Evolutionary conservation across 768 basidiomycete species (phyloP), one percentile per base, ranked within the genome.

Genomic region (Crucibulum laeve): DNA sequence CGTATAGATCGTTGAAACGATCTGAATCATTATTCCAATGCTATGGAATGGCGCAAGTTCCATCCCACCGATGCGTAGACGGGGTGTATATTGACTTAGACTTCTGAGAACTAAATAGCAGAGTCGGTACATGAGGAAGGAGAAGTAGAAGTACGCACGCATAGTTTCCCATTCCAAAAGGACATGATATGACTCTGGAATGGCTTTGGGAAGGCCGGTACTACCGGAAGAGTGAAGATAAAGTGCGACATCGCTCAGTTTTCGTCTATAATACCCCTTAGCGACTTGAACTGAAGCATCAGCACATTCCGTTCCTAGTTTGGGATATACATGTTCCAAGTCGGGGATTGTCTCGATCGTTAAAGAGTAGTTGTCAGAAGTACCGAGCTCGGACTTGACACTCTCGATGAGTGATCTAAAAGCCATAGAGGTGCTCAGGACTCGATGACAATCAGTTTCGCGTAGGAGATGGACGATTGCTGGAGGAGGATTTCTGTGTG

Each of bases 151-250:
- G 34, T 25, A 48, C 63, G 39, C 38, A 69, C 66, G 50, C 7
- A 48, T 40, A 19, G 41, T 28, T 13, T 53, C 47, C 50, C 53
- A 58, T 7, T 60, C 55, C 4, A 55, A 8, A 8, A 44, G 30
- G n/a, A 45, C 50, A n/a, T 45, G 14, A 25, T 59, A 47, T 2
- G 48, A 59, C 19, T 56, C 49, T 2, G 51, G 42, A 26, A 68
- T 57, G 3, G 62, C 40, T 38, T 65, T 68, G 0, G 69, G 65
- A 19, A 63, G 56, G 3, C 67, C 64, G 0, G 67, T 65, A 38
- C 63, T 67, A 3, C 69, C 69, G 1, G 71, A 70, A 0, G 70
- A 71, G 40, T 71, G 69, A 0, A 69, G 43, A 36, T 64, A 69
- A 5, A 59, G 25, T 39, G 56, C 34, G 5, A 49, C 23, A 32